phyloP scores from a whole-genome alignment of 2,329 filamentous ascomycete species.

The Alternaria triticimaculans region DNA sequence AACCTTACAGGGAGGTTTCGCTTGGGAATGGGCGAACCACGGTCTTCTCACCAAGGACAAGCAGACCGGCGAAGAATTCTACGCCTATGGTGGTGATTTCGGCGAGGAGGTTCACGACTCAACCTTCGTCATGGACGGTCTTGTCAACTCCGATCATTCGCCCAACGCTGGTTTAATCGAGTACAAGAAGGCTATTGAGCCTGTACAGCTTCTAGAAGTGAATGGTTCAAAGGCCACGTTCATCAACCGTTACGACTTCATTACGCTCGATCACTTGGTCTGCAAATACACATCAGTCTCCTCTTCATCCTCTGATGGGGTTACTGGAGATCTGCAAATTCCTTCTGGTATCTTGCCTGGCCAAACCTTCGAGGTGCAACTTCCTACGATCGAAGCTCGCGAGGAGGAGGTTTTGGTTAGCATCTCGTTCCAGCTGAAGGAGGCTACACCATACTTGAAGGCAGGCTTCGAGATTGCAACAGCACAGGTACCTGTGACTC shows the following conservation, averaged over 20 bases:
- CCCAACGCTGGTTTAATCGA: conserved; percentile 52
- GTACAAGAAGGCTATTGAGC: conserved; percentile 55
- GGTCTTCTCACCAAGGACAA: conserved; percentile 51
- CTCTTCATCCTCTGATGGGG: conserved; percentile 4
- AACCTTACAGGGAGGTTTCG: conserved; percentile 67
- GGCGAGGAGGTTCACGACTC: conserved; percentile 51
- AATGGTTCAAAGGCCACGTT: conserved; percentile 33
- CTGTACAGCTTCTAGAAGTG: conserved; percentile 44
- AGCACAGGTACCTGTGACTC: conserved; percentile 37
- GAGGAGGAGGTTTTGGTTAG: conserved; percentile 26
- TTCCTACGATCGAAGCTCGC: conserved; percentile 23
- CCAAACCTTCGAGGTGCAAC: conserved; percentile 32
- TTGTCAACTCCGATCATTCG: conserved; percentile 51
- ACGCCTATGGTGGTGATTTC: conserved; percentile 55
- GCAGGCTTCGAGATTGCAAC: conserved; percentile 48
- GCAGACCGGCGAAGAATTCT: conserved; percentile 48
- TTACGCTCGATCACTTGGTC: conserved; percentile 46
- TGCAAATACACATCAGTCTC: conserved; percentile 24
- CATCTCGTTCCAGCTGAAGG: conserved; percentile 44
- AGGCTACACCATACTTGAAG: conserved; percentile 38
- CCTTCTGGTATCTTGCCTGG: conserved; percentile 34
- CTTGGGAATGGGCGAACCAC: conserved; percentile 57
- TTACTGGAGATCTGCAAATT: conserved; percentile 29
- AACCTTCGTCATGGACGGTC: conserved; percentile 56
- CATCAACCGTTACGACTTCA: conserved; percentile 47